These are phyloP conservation scores for Cyclospora cayetanensis DNA, from an alignment of 169 alveolate genomes.

Conservation along the genomic window DNA sequence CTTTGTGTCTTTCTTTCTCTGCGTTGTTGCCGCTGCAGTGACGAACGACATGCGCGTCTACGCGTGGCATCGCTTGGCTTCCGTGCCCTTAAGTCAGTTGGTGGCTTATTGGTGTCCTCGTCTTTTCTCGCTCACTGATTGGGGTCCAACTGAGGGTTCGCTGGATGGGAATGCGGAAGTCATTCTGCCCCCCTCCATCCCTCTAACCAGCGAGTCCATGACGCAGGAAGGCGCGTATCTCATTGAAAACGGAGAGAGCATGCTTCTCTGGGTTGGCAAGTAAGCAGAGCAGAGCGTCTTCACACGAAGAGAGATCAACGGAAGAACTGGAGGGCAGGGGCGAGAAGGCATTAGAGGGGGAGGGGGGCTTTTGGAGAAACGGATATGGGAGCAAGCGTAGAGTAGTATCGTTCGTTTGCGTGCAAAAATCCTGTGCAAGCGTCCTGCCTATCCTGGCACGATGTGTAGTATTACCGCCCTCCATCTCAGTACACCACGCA, in stretches of 20 bases:
- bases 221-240: slow-evolving; percentile 89
- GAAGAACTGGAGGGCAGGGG: not conserved
- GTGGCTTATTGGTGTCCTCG: not conserved
- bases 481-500: not conserved
- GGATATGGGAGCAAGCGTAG: not conserved
- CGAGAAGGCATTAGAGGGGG: not conserved
- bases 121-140: not conserved
- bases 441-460: not conserved
- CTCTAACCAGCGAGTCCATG: slow-evolving; percentile 84
- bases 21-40: not conserved
- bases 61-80: slow-evolving; percentile 17
- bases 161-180: slow-evolving; percentile 24
- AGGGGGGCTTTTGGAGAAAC: not conserved
- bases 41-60: slow-evolving; percentile 55
- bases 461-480: not conserved
- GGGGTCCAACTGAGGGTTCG: not conserved
- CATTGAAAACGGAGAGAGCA: slow-evolving; percentile 89
- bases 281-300: not conserved
- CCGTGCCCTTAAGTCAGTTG: not conserved
- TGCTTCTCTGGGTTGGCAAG: slow-evolving; percentile 92
- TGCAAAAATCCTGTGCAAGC: not conserved
- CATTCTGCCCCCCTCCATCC: slow-evolving; percentile 79
- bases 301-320: not conserved
- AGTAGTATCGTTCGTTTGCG: not conserved
- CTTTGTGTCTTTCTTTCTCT: not conserved